Evolutionary conservation across 352 stramenopile species (phyloP).

Genomic region (Globisporangium camurandrum): DNA sequence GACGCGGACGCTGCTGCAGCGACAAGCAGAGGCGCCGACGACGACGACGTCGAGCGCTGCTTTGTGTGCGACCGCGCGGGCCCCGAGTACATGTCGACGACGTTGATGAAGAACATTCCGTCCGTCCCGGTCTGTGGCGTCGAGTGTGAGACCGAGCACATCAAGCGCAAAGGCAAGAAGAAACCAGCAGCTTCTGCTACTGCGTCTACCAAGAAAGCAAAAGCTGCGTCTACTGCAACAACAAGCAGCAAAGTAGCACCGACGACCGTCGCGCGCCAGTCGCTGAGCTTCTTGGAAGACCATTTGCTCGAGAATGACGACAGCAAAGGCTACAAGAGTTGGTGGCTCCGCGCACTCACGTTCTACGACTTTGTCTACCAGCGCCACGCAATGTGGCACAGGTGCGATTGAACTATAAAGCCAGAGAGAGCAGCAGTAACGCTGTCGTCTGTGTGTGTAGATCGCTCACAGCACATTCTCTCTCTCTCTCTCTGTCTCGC

Average conservation of each 20-base stretch:
- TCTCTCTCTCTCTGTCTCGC: background rate
- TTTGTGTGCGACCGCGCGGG: slow-evolving; percentile 54
- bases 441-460: background rate
- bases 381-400: slow-evolving; percentile 82
- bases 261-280: slow-evolving; percentile 12
- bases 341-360: slow-evolving; percentile 73
- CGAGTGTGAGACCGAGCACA: slow-evolving; percentile 51
- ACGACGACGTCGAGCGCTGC: slow-evolving; percentile 31
- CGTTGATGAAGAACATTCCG: slow-evolving; percentile 34
- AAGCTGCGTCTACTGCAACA: slow-evolving; percentile 19
- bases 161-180: slow-evolving; percentile 15
- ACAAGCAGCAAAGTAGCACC: background rate
- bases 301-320: slow-evolving; percentile 65
- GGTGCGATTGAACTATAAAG: too few species aligned
- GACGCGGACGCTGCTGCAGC: background rate
- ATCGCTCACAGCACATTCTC: too few species aligned
- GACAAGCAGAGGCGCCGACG: background rate
- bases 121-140: slow-evolving; percentile 62
- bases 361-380: slow-evolving; percentile 86
- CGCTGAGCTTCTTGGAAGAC: slow-evolving; percentile 69
- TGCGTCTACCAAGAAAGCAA: slow-evolving; percentile 27
- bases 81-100: slow-evolving; percentile 60
- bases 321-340: slow-evolving; percentile 78
- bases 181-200: slow-evolving; percentile 20
- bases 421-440: too few species aligned